Evolutionary conservation across 2,329 filamentous ascomycete genomes (phyloP).

Genomic region (Aquanectria penicillioides): DNA sequence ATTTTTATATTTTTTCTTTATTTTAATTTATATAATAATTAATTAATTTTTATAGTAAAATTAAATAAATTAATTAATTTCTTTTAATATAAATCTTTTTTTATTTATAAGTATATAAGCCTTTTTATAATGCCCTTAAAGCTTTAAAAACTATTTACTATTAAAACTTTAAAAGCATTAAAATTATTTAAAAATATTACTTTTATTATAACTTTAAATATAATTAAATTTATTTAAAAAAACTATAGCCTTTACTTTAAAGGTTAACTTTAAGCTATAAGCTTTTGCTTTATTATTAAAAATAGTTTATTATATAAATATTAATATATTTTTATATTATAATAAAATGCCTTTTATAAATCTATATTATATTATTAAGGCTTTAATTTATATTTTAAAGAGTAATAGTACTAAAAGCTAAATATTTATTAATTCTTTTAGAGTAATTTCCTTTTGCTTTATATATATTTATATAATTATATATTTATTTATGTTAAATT

Average conservation of each 20-base stretch:
- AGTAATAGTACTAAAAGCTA: background rate
- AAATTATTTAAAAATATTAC: too few species aligned
- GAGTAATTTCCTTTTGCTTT: background rate
- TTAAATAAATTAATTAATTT: constrained; percentile 5
- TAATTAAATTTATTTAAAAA: too few species aligned
- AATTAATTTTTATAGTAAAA: constrained; percentile 1
- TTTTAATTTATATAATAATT: constrained; percentile 9
- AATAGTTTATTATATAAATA: too few species aligned
- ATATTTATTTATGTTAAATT: background rate
- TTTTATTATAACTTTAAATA: too few species aligned
- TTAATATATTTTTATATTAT: background rate
- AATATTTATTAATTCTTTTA: constrained; percentile 3
- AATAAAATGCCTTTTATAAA: background rate
- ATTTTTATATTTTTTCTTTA: background rate
- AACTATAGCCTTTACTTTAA: too few species aligned
- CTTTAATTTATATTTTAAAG: background rate
- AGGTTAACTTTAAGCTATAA: too few species aligned
- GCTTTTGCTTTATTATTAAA: too few species aligned
- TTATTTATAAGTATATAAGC: constrained; percentile 7
- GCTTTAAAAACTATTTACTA: background rate
- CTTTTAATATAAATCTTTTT: constrained; percentile 6
- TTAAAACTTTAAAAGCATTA: background rate
- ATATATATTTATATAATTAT: background rate
- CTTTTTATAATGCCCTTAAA: background rate
- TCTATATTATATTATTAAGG: too few species aligned